A percentile compares a stretch with the other conserved stretches of the same genome.
phyloP scores from a whole-genome alignment of 108 stramenopile species.

The Asterionellopsis glacialis region DNA sequence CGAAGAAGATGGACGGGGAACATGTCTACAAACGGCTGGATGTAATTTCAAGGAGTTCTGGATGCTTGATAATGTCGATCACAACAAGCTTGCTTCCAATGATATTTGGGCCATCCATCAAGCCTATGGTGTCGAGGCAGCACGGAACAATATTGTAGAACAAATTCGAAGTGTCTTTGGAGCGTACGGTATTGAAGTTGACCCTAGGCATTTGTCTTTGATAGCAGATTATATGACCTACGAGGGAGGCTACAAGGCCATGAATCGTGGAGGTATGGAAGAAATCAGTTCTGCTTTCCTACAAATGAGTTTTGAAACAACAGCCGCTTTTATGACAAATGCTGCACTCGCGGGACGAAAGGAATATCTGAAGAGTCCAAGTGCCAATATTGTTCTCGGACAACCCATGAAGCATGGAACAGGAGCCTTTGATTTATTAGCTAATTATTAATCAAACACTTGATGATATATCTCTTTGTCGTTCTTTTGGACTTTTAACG shows the following conservation, averaged over 20 bases:
- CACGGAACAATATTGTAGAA: slow-evolving; percentile 87
- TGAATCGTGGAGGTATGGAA: slow-evolving; percentile 97
- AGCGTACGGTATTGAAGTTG: slow-evolving; percentile 97
- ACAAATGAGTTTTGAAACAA: slow-evolving; percentile 99
- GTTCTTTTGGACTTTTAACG: too few relatives aligned
- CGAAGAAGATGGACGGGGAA: slow-evolving; percentile 80
- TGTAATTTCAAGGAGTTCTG: slow-evolving; percentile 92
- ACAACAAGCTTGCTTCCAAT: slow-evolving; percentile 83
- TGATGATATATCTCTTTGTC: too few relatives aligned
- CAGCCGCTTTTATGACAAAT: slow-evolving; percentile 89
- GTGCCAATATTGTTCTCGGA: slow-evolving; percentile 93
- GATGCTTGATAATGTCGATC: slow-evolving; percentile 83
- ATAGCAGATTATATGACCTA: slow-evolving; percentile 99
- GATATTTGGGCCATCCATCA: slow-evolving; percentile 90
- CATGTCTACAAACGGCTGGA: slow-evolving; percentile 92
- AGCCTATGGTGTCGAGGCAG: slow-evolving; percentile 98
- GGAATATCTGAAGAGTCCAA: slow-evolving; percentile 84
- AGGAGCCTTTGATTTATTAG: slow-evolving; percentile 77
- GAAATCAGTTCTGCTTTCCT: slow-evolving; percentile 87
- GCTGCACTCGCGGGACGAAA: slow-evolving; percentile 74
- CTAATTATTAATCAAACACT: not conserved
- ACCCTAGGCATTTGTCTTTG: slow-evolving; percentile 93
- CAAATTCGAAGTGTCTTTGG: slow-evolving; percentile 98
- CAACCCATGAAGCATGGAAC: slow-evolving; percentile 90
- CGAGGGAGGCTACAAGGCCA: slow-evolving; percentile 91